Evolutionary conservation across 2,329 filamentous ascomycete genomes (phyloP).

Genomic region (Neurospora crassa): DNA sequence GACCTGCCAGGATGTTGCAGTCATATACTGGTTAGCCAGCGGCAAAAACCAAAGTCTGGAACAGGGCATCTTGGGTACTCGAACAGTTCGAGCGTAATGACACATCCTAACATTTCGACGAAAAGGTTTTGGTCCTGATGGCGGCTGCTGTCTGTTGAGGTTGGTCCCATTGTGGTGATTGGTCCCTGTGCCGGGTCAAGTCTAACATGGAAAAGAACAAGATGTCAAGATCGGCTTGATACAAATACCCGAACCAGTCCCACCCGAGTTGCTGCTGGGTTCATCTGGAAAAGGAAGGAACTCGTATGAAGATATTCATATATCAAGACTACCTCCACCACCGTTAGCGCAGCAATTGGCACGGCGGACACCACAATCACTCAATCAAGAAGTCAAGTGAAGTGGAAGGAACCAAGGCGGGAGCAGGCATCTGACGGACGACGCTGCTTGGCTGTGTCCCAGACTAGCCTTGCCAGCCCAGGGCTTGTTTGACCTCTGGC

Average conservation of each 20-base stretch:
- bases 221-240: conserved; percentile 3
- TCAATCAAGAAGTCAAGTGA: neutral
- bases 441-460: neutral
- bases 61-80: neutral
- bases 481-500: neutral
- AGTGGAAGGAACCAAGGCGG: neutral
- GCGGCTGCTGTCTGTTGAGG: neutral
- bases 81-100: neutral
- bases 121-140: neutral
- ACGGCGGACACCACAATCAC: neutral
- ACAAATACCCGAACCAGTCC: conserved; percentile 3
- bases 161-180: neutral
- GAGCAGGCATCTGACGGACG: neutral
- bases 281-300: neutral
- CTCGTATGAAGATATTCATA: neutral
- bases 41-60: neutral
- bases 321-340: neutral
- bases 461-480: neutral
- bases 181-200: neutral
- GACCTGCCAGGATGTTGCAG: neutral
- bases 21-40: neutral
- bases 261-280: neutral
- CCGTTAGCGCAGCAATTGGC: neutral
- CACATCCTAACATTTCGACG: neutral
- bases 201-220: neutral